A percentile compares a stretch with the other conserved stretches of the same genome.
Conservation (phyloP, 2,329 filamentous ascomycete species). For the Phialophora chinensis region DNA sequence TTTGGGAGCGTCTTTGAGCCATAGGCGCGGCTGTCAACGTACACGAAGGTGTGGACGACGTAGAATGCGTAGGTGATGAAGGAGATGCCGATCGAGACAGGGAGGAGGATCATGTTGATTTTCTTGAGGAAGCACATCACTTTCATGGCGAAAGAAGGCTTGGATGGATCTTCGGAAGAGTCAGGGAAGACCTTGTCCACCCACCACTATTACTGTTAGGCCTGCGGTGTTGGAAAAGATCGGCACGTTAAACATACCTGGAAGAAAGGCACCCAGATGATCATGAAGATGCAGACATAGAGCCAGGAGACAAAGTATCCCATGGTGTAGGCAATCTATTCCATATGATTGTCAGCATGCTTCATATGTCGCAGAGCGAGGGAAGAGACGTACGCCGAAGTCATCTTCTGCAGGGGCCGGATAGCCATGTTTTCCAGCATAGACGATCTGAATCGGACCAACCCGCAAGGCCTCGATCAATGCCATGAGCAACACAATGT, state of each 20-base stretch:
- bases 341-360: conserved; percentile 6
- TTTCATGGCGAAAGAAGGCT: conserved; percentile 22
- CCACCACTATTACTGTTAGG: conserved; percentile 35
- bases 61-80: conserved; percentile 35
- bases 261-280: conserved; percentile 37
- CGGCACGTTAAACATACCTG: conserved; percentile 28
- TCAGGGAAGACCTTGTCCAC: conserved; percentile 27
- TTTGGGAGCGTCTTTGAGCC: conserved; percentile 26
- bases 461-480: conserved; percentile 37
- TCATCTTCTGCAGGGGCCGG: conserved; percentile 34
- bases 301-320: conserved; percentile 39
- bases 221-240: background rate
- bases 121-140: conserved; percentile 32
- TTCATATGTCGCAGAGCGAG: background rate
- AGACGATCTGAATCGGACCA: conserved; percentile 37
- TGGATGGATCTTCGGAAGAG: conserved; percentile 22
- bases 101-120: conserved; percentile 38
- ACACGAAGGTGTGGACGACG: conserved; percentile 33
- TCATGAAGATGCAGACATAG: conserved; percentile 37
- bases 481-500: conserved; percentile 37
- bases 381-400: conserved; percentile 33
- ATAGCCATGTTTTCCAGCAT: conserved; percentile 35
- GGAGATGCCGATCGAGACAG: conserved; percentile 30
- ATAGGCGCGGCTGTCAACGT: conserved; percentile 35
- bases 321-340: conserved; percentile 37